Conservation (phyloP, 2,329 filamentous ascomycete species). For the Aspergillus sp. region DNA sequence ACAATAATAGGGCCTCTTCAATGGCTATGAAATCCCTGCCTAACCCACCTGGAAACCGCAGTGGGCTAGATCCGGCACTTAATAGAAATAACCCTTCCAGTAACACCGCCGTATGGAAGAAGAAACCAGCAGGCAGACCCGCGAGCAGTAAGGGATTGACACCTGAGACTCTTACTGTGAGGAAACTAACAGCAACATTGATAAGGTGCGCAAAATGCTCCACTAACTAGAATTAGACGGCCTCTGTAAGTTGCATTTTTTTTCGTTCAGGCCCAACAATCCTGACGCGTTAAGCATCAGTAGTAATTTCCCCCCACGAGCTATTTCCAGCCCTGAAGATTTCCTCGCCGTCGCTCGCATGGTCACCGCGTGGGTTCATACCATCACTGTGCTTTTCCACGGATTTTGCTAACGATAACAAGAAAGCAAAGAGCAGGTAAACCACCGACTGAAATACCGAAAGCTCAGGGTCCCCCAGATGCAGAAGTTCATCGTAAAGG, state of each 20-base stretch:
- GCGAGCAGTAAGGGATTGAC: conserved; percentile 4
- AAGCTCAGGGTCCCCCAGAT: background rate
- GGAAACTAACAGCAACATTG: background rate
- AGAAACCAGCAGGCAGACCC: background rate
- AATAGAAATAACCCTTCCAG: conserved; percentile 11
- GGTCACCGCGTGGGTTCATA: conserved; percentile 2
- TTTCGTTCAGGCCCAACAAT: background rate
- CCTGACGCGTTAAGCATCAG: conserved; percentile 7
- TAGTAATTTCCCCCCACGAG: conserved; percentile 3
- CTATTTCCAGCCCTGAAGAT: conserved; percentile 16
- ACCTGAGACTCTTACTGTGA: background rate
- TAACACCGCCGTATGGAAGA: background rate
- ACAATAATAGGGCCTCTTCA: conserved; percentile 3
- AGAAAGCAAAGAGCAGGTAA: background rate
- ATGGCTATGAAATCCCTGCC: conserved; percentile 5
- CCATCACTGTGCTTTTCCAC: background rate
- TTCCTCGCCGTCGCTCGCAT: conserved; percentile 19
- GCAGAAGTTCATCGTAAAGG: background rate
- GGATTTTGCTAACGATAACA: conserved; percentile 8
- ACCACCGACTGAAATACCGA: background rate
- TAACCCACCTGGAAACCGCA: background rate
- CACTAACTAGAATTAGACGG: conserved; percentile 15
- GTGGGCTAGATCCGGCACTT: conserved; percentile 21
- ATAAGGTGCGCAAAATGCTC: conserved; percentile 7
- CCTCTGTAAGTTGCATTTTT: conserved; percentile 18